Evolutionary conservation across 2,329 filamentous ascomycete species (phyloP).

Genomic region (Geosmithia flava): DNA sequence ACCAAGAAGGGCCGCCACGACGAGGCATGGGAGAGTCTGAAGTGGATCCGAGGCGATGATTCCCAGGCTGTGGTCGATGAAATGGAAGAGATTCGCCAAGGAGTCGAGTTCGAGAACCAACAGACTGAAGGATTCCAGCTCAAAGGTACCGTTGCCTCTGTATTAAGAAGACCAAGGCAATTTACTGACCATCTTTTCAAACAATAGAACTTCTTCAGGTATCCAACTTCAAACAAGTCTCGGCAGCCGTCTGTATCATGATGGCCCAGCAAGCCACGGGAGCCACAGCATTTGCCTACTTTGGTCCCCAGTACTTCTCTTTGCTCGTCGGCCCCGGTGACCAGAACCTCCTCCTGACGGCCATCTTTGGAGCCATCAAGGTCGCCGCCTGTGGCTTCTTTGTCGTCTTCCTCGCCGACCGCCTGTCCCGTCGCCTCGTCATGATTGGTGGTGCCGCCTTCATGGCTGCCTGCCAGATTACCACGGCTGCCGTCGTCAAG

Average conservation of each 20-base stretch:
- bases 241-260: constrained; percentile 5
- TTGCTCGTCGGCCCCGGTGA: constrained; percentile 5
- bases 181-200: neutral
- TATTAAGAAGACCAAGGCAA: neutral
- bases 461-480: constrained; percentile 32
- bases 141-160: neutral
- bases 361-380: constrained; percentile 6
- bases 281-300: constrained; percentile 6
- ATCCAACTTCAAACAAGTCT: constrained; percentile 4
- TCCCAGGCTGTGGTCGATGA: constrained; percentile 23
- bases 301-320: constrained; percentile 5
- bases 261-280: constrained; percentile 5
- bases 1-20: constrained; percentile 28
- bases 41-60: constrained; percentile 35
- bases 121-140: constrained; percentile 3
- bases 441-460: constrained; percentile 27
- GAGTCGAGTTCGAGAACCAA: constrained; percentile 17
- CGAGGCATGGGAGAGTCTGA: constrained; percentile 32
- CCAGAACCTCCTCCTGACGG: constrained; percentile 4
- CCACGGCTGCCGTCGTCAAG: constrained; percentile 30
- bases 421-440: constrained; percentile 8
- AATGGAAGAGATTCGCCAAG: constrained; percentile 24
- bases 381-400: constrained; percentile 4
- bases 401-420: constrained; percentile 5
- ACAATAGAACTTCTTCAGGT: constrained; percentile 2